Evolutionary conservation across 2,329 filamentous ascomycete genomes (phyloP), one percentile per base, ranked within the genome.

Genomic region (Trichoderma atroviride): DNA sequence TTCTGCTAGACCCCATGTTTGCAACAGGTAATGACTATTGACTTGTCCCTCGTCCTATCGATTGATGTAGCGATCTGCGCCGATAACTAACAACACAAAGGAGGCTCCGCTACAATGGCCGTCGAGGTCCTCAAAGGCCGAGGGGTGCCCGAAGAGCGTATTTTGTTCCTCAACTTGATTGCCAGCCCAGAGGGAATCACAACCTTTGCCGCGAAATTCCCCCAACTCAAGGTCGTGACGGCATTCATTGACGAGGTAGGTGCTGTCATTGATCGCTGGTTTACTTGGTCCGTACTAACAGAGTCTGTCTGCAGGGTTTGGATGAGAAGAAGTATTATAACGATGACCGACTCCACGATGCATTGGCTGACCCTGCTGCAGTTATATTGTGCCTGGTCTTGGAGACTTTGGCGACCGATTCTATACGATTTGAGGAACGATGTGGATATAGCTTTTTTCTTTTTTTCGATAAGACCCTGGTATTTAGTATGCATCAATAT

Each of bases 1-100:
- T 99, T 70, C 84, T 99, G 56, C 83, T 99, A 57, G 96, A 99
- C 78, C 96, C 96, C n/a, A 99, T 99, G 96, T 94, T 99, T 82
- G 96, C 96, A 69, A 99, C 96, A 74, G 94, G 93, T 94, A 81
- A 76, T 22, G 10, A 40, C 29, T 50, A 50, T 47, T 37, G 10
- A 47, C 16, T 19, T 10, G 1, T 10, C 43, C 13, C 7, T 55
- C 10, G 60, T 13, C 31, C 22, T 64, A 29, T n/a, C 29, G 16
- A 19, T 27, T 3, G 22, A 56, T 52, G 47, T 35, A 29, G 24
- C 27, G 7, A 55, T 29, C 50, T 29, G 16, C 33, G 43, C 52
- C 29, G 31, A 40, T 67, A 27, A 63, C 69, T 70, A 47, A 70
- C 64, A 35, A 47, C 19, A 52, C 43, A 40, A 52, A 96, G 94